Evolutionary conservation across 1,284 basidiomycete species (phyloP), one percentile per base, ranked within the genome.

Genomic region (Rhodotorula sp.): DNA sequence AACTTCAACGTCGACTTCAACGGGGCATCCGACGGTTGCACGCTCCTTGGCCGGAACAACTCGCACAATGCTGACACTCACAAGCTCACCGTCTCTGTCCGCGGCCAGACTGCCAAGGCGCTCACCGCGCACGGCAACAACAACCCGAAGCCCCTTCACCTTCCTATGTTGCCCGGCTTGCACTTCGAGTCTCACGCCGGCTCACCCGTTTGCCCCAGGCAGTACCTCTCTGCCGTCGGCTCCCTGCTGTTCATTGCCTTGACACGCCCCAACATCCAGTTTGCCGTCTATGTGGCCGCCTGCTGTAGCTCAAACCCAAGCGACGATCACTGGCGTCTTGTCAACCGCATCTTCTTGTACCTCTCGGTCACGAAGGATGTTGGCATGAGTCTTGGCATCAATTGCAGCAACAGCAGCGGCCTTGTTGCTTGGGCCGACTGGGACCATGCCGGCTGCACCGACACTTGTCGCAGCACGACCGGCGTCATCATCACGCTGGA

Each of bases 371-470:
- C 61, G 27, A 21, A 27, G 9, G n/a, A 39, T 13, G 61, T 62
- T 29, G 50, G 50, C 15, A 46, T 62, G 36, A 32, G 32, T 32
- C 34, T 54, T 15, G 48, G 46, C 32, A 5, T 10, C 32, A 17
- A 25, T 27, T 7, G 41, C 17, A 27, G 21, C 7, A n/a, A 29
- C 34, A 50, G 50, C 34, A 27, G 27, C 1, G 51, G 36, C 3
- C 50, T 62, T 50, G 27, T 37, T 1, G 53, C 58, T 8, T 71
- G 25, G 51, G 46, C 46, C 48, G 72, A 75, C 37, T 39, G 64
- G 15, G 68, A 74, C 54, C 74, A 67, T 67, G 72, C 64, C 22
- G 66, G 60, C 27, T 57, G 64, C 55, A 32, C 36, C 8, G 67
- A 46, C 5, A 55, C 71, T 22, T 19, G 73, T 8, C 37, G 59